Evolutionary conservation across 495 filamentous ascomycete species (phyloP).

Genomic region (Hyphodiscus hymeniophilus): DNA sequence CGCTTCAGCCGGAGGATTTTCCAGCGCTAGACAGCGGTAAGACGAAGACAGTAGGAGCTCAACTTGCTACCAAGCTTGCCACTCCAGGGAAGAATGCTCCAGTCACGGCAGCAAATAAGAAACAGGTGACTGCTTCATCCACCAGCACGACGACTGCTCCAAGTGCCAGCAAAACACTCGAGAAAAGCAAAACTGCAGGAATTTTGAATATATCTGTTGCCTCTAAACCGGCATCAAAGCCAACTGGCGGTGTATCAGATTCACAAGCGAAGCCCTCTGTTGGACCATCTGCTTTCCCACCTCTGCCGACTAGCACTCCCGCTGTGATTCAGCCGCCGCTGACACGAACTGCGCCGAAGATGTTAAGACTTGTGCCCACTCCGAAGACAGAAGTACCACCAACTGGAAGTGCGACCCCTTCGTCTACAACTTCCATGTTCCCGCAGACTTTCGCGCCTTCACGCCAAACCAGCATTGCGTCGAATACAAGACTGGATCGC

Average conservation of each 20-base stretch:
- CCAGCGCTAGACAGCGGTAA: conserved; percentile 36
- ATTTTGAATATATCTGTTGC: conserved; percentile 55
- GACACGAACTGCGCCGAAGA: conserved; percentile 37
- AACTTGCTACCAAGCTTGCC: conserved; percentile 14
- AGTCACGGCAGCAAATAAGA: conserved; percentile 3
- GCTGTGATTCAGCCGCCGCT: conserved; percentile 39
- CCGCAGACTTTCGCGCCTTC: conserved; percentile 40
- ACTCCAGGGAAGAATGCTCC: conserved; percentile 1
- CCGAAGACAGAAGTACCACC: conserved; percentile 58
- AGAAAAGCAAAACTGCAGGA: conserved; percentile 50
- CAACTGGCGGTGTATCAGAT: conserved; percentile 23
- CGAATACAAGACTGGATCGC: conserved; percentile 38
- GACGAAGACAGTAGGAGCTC: conserved; percentile 26
- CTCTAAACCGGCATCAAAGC: conserved; percentile 26
- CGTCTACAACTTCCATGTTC: conserved; percentile 26
- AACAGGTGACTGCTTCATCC: conserved; percentile 3
- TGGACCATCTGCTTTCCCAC: conserved; percentile 33
- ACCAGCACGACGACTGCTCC: neutral
- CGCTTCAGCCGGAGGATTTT: conserved; percentile 49
- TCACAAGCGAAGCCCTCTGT: conserved; percentile 28
- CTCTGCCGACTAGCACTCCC: conserved; percentile 41
- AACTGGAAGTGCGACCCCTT: conserved; percentile 32
- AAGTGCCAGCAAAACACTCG: conserved; percentile 13
- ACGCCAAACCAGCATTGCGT: conserved; percentile 49
- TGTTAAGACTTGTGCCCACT: conserved; percentile 63